Evolutionary conservation across 306 rosid genomes (phyloP), one percentile per base, ranked within the genome.

Genomic region (Vachellia collinsii): DNA sequence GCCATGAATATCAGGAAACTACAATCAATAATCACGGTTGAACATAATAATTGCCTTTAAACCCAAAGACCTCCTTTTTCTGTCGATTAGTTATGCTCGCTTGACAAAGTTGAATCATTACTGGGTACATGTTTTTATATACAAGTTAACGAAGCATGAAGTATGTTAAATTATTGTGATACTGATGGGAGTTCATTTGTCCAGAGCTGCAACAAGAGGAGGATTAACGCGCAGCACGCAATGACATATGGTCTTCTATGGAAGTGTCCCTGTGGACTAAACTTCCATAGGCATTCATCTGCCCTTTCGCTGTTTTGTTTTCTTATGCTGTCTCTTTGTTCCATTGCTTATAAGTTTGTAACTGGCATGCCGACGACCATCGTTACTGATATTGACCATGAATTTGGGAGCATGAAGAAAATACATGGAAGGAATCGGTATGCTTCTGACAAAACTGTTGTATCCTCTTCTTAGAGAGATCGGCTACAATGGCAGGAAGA

Each of bases 221-320:
- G 98, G 99, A 82, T 88, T 96, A 82, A 96, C 97, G 62, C 98
- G 97, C 83, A 92, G 97, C 90, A 96, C 98, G 68, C 98, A 93
- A 93, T 96, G 86, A 93, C 94, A 75, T 56, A 37, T 41, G 42
- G 79, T 72, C 78, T 70, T 70, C 80, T 82, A 75, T 64, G 77
- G 85, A 80, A 54, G 87, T 76, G 65, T 75, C 82, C 47, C 77
- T 51, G 20, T 63, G 86, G 76, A 80, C 81, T 81, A 83, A 59
- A 82, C 59, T 83, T 56, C 58, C 85, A 71, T 81, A 66, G 88
- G 85, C 66, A 84, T 85, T 87, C 87, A 36, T 47, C 86, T 77
- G 54, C 81, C 82, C 69, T 74, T 36, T 80, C 76, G 59, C 38
- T 71, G 81, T 84, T 77, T 83, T 77, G 42, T 80, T 77, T 63